Percentiles rank a stretch among this genome's conserved stretches.
phyloP scores from a whole-genome alignment of 2,329 filamentous ascomycete genomes.

The Hypoxylon sp. region DNA sequence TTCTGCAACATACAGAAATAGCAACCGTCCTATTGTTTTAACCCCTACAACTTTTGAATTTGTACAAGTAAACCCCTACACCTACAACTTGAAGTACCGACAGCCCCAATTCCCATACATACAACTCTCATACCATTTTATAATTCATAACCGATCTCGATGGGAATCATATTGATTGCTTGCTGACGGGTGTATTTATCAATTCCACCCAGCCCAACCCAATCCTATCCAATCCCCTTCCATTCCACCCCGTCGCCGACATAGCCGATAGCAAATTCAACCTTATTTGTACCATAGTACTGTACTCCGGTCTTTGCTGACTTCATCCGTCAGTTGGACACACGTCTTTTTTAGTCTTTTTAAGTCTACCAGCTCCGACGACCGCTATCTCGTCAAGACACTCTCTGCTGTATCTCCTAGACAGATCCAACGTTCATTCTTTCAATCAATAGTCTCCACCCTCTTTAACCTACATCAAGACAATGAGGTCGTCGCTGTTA shows the following conservation, averaged over 20 bases:
- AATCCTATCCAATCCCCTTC: conserved; percentile 14
- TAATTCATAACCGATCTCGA: conserved; percentile 9
- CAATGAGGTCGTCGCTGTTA: conserved; percentile 42
- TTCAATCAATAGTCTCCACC: conserved; percentile 6
- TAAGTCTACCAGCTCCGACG: conserved; percentile 17
- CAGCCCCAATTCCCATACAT: conserved; percentile 8
- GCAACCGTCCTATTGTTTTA: conserved; percentile 20
- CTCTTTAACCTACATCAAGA: conserved; percentile 29
- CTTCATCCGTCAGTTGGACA: conserved; percentile 1
- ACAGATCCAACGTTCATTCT: conserved; percentile 4
- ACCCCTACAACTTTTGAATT: no score
- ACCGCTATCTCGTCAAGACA: conserved; percentile 6
- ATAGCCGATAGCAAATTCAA: no score
- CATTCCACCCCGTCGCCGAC: no score
- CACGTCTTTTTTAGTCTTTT: background rate
- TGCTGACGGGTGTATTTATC: conserved; percentile 9
- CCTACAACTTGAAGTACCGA: conserved; percentile 20
- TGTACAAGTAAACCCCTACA: no score
- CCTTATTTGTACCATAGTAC: no score
- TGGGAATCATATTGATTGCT: conserved; percentile 10
- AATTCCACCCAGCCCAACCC: conserved; percentile 22
- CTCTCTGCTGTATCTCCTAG: background rate
- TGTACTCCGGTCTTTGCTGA: conserved; percentile 12
- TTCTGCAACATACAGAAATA: conserved; percentile 26
- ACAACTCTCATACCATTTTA: no score